Conservation (phyloP, 1,284 basidiomycete genomes). For the Malassezia dermatis region DNA sequence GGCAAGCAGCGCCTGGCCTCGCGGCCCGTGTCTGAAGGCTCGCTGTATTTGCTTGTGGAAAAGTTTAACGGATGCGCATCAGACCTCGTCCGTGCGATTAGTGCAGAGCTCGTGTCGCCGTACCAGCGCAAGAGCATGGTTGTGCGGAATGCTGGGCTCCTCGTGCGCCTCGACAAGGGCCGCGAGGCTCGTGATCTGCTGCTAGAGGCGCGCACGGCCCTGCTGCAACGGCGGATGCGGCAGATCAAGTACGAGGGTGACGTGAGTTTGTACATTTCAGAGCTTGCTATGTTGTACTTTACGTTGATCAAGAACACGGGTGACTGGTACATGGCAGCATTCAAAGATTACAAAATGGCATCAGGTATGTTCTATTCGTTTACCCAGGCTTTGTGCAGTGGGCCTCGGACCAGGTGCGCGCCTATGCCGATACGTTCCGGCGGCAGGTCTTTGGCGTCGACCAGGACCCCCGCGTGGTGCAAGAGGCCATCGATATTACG, state of each 20-base stretch:
- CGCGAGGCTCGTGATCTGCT: slow-evolving; percentile 73
- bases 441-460: slow-evolving; percentile 69
- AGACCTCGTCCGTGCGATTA: slow-evolving; percentile 60
- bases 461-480: slow-evolving; percentile 25
- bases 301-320: slow-evolving; percentile 86
- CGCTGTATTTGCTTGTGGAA: slow-evolving; percentile 19
- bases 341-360: slow-evolving; percentile 84
- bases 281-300: slow-evolving; percentile 71
- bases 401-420: slow-evolving; percentile 75
- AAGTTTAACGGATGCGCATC: slow-evolving; percentile 19
- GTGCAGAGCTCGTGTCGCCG: slow-evolving; percentile 63
- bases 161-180: slow-evolving; percentile 66
- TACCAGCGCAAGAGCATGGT: slow-evolving; percentile 68
- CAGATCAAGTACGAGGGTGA: slow-evolving; percentile 86
- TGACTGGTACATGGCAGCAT: slow-evolving; percentile 93
- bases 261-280: slow-evolving; percentile 63
- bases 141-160: slow-evolving; percentile 61
- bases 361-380: slow-evolving; percentile 49
- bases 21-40: slow-evolving; percentile 50
- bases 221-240: slow-evolving; percentile 66
- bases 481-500: slow-evolving; percentile 26
- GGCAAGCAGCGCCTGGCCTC: slow-evolving; percentile 57
- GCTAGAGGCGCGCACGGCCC: slow-evolving; percentile 64
- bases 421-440: slow-evolving; percentile 73
- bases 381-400: slow-evolving; percentile 66